phyloP scores from a whole-genome alignment of 139 green algal genomes.

The Chlorella vulgaris region DNA sequence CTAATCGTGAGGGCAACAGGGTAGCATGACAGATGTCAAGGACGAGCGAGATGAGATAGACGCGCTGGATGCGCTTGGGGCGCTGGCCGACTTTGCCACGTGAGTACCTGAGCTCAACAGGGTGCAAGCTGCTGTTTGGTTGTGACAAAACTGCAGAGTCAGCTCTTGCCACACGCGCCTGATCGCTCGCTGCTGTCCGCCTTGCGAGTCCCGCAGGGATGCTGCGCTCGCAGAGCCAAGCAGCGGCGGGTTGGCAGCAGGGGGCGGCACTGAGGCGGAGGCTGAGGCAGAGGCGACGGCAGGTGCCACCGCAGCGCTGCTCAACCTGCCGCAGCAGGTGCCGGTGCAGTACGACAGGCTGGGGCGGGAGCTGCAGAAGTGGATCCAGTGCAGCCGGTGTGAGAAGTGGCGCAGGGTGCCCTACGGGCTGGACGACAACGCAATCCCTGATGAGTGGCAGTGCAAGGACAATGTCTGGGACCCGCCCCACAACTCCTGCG shows the following conservation, averaged over 20 bases:
- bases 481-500: constrained; percentile 56
- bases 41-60: constrained; percentile 55
- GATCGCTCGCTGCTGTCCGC: no score
- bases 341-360: constrained; percentile 36
- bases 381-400: constrained; percentile 85
- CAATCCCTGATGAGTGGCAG: constrained; percentile 78
- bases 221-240: constrained; percentile 1
- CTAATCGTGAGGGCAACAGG: not conserved
- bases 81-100: constrained; percentile 57
- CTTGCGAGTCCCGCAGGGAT: no score
- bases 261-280: not conserved
- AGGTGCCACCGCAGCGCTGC: constrained; percentile 8
- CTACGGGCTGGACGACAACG: constrained; percentile 67
- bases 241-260: not conserved
- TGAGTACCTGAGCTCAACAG: not conserved
- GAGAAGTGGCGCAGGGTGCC: constrained; percentile 87
- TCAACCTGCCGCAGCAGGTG: constrained; percentile 20
- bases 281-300: not conserved
- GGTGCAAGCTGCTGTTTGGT: not conserved
- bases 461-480: constrained; percentile 84
- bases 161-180: no score
- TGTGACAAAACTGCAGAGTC: not conserved
- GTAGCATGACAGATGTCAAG: not conserved
- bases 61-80: constrained; percentile 53
- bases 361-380: constrained; percentile 74